Conservation (phyloP, 306 rosid species). For the Dryas octopetala region DNA sequence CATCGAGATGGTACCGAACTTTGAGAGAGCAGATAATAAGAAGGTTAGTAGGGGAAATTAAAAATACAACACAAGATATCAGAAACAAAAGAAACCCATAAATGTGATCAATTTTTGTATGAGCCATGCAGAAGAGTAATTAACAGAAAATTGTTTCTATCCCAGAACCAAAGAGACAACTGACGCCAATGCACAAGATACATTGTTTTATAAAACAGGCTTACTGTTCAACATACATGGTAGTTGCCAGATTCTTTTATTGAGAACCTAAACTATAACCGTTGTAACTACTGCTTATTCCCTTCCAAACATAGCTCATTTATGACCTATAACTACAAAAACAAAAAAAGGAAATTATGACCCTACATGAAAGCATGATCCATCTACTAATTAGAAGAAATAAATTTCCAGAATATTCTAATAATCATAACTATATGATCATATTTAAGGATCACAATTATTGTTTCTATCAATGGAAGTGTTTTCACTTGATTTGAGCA, state of each 20-base stretch:
- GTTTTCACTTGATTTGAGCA: not conserved
- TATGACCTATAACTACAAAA: not conserved
- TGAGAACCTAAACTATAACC: not conserved
- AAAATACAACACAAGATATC: not conserved
- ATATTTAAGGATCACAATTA: not conserved
- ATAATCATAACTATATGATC: not conserved
- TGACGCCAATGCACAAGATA: not conserved
- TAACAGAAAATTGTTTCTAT: not conserved
- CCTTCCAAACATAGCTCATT: not conserved
- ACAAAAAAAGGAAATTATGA: not conserved
- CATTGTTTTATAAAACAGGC: not conserved
- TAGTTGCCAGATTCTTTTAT: not conserved
- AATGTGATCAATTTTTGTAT: not conserved
- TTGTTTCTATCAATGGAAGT: not conserved
- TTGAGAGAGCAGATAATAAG: slow-evolving; percentile 27
- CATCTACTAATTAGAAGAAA: not conserved
- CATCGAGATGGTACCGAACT: slow-evolving; percentile 95
- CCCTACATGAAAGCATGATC: not conserved
- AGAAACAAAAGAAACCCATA: not conserved
- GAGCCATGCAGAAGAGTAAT: not conserved
- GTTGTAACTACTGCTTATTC: not conserved
- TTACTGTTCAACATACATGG: not conserved
- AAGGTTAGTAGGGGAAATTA: slow-evolving; percentile 2
- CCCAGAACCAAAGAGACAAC: slow-evolving; percentile 2
- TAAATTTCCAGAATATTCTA: not conserved